Percentiles rank a stretch among this genome's conserved stretches.
phyloP scores from a whole-genome alignment of 2,329 filamentous ascomycete genomes.

The Cercospora nicotianae region DNA sequence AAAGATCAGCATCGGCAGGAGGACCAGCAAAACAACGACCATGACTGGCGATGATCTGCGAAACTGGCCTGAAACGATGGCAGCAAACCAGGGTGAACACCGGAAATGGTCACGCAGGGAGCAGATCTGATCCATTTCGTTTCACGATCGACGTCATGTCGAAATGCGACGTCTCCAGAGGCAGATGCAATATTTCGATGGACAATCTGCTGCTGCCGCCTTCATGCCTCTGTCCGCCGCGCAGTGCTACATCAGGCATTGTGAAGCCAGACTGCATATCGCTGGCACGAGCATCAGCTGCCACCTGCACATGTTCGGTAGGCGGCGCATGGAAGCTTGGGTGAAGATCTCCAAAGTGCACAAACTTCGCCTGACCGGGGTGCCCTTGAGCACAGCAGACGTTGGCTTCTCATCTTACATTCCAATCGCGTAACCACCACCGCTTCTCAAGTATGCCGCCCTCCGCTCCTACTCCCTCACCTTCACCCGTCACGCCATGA shows the following conservation, averaged over 20 bases:
- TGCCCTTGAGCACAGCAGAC: conserved; percentile 5
- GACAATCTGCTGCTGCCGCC: neutral
- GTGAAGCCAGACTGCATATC: neutral
- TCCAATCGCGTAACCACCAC: neutral
- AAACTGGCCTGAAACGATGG: neutral
- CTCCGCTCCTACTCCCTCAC: neutral
- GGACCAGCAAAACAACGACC: neutral
- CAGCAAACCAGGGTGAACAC: neutral
- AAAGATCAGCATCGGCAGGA: neutral
- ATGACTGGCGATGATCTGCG: neutral
- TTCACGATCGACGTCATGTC: neutral
- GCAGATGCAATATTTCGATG: neutral
- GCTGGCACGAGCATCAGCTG: neutral
- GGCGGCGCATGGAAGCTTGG: neutral
- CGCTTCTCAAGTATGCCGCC: neutral
- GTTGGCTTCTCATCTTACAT: conserved; percentile 10
- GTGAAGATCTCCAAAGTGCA: conserved; percentile 2
- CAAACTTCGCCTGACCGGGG: conserved; percentile 8
- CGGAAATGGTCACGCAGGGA: conserved; percentile 2
- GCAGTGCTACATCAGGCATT: neutral
- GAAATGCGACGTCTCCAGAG: neutral
- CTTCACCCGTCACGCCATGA: conserved; percentile 4
- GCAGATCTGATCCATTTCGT: neutral
- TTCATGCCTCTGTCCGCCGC: neutral
- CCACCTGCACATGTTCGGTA: neutral